These are phyloP conservation scores for Sphenostylis stenocarpa DNA, from an alignment of 306 rosid genomes.

Conservation along the genomic window DNA sequence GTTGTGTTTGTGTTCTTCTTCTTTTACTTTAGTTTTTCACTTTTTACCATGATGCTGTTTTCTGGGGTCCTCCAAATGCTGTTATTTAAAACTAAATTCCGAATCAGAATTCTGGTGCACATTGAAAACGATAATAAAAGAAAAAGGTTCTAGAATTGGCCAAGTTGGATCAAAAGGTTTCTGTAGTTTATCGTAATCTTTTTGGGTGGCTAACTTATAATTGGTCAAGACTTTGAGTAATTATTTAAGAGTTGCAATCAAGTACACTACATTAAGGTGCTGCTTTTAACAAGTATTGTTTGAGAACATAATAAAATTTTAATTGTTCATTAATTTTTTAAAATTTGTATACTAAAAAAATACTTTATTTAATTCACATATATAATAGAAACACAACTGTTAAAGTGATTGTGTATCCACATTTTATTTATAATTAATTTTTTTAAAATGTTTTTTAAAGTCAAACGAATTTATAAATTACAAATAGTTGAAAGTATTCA, in stretches of 20 bases:
- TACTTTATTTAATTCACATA: too few species aligned
- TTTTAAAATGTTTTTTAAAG: too few species aligned
- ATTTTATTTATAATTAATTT: too few species aligned
- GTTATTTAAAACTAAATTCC: background rate
- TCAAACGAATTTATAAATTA: too few species aligned
- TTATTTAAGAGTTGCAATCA: background rate
- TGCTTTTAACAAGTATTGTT: background rate
- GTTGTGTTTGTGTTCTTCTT: background rate
- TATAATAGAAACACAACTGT: too few species aligned
- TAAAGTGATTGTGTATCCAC: too few species aligned
- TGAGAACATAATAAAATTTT: background rate
- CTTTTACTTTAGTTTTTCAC: background rate
- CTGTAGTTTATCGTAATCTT: background rate
- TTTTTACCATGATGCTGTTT: background rate
- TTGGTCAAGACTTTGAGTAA: background rate
- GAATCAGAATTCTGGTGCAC: background rate
- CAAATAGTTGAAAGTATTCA: background rate
- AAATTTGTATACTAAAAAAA: too few species aligned
- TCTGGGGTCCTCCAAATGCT: background rate
- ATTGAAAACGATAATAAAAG: background rate
- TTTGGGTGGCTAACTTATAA: background rate
- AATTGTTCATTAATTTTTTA: too few species aligned
- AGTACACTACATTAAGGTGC: background rate
- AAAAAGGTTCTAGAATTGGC: background rate
- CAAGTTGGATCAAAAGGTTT: background rate